Base-by-base conservation (phyloP, 225 moss, liverwort and hornwort genomes). In the Pseudoscleropodium purum region DNA sequence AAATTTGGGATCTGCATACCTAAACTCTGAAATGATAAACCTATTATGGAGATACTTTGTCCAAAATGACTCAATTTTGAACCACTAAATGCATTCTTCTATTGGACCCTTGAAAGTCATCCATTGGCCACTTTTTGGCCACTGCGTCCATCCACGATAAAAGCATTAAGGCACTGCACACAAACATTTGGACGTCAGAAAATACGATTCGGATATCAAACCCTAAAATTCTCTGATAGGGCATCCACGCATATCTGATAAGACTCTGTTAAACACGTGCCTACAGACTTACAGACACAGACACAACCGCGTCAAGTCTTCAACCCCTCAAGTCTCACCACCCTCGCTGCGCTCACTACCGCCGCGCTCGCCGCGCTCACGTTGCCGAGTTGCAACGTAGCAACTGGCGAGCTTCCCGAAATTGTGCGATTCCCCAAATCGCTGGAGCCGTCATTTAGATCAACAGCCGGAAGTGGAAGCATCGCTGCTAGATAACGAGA, bases 21-120 rank as follows among this genome's bases (percentile, higher is more conserved):
- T 70, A 0, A 72, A 8, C 7, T 15, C 0, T 26, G 1, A 26
- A 72, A 72, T 0, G 1, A 1, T 2, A 1, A 41, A 72, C 26
- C 4, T 41, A 39, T 13, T 4, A 15, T 1, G 0, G 1, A 41
- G 2, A 2, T 9, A 41, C 9, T 41, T 41, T 15, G 72, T 73
- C 5, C 1, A 8, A 73, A 43, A 14, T 25, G 43, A 43, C 43
- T 5, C 43, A 73, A 5, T 17, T 73, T 10, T 27, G 1, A 4
- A 43, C 27, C 16, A 43, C 9, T 43, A 16, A 43, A 27, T 73
- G 27, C 16, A 73, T 43, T 72, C 5, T 6, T 43, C 1, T 17
- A 73, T 0, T 16, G 2, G 5, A 27, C 2, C 26, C 19, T 15
- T 26, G 5, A 72, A 41, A 72, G 26, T 9, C 26, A 26, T 39